Base-by-base conservation (phyloP, 2,329 filamentous ascomycete species). In the Trichocomaceae sp. region DNA sequence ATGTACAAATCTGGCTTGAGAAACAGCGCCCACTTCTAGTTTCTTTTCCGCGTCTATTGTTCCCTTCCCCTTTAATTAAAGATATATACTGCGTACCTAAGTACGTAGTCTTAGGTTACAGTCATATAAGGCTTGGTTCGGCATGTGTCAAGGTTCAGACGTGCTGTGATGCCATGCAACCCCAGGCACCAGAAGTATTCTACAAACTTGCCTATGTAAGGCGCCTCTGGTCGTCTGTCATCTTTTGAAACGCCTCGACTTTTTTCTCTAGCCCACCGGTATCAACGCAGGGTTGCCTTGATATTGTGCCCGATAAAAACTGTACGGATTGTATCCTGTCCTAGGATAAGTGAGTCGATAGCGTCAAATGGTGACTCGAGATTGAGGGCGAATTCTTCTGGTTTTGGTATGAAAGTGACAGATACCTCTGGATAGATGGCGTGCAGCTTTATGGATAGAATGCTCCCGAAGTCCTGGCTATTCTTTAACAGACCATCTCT, bases 371-470 rank as follows among this genome's bases (percentile, higher is more conserved):
- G 31, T n/a, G 46, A 12, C 26, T 48, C 29, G 8, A n/a, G 23
- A 29, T 17, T 48, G 26, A 48, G 46, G 15, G 46, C 26, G 15
- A 48, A 33, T 48, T 48, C 46, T 19, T 29, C 46, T 48, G 46
- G 19, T 48, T 31, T 48, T 29, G n/a, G 46, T 48, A 20, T 48
- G 46, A 15, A 48, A 48, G 46, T 48, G 46, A 48, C 35, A 17
- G 46, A 48, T 19, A 17, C 20, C 19, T n/a, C n/a, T n/a, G n/a
- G 29, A 48, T 48, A 5, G 26, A 33, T 12, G 46, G 12, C 10
- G n/a, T n/a, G n/a, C 23, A 26, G 23, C 23, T 3, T 26, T 7
- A 26, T 26, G 23, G 29, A 33, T 9, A 33, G 6, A 12, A 33
- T 22, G 12, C 23, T 45, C 19, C 22, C 15, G 13, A 45, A 22